Evolutionary conservation across 768 basidiomycete species (phyloP).

Genomic region (Leccinum subgranulosum): DNA sequence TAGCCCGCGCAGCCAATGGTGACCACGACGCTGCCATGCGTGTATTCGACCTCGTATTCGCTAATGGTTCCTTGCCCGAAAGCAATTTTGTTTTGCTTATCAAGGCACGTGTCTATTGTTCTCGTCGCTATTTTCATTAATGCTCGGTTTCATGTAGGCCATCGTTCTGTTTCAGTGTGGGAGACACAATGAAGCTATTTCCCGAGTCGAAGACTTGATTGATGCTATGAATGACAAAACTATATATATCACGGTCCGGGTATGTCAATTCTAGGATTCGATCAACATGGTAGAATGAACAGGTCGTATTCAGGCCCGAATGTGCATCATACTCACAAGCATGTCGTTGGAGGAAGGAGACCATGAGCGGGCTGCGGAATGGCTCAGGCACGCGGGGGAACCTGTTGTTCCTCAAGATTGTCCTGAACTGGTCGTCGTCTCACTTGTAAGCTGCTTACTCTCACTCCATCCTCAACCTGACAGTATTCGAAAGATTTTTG

Average conservation of each 20-base stretch:
- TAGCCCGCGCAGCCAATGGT: background rate
- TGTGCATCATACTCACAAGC: background rate
- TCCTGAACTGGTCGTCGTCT: too few species aligned
- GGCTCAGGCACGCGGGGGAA: too few species aligned
- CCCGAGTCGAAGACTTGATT: slow-evolving; percentile 3
- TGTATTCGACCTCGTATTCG: slow-evolving; percentile 10
- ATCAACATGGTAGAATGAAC: background rate
- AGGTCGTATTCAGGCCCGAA: background rate
- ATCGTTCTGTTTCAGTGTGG: slow-evolving; percentile 6
- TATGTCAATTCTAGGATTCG: background rate
- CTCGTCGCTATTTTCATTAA: accelerated
- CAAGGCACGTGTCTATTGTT: background rate
- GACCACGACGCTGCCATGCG: slow-evolving; percentile 1
- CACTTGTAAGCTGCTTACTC: too few species aligned
- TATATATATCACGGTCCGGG: background rate
- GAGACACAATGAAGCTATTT: background rate
- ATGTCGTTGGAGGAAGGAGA: background rate
- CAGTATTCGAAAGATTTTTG: slow-evolving; percentile 2
- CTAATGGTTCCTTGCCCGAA: background rate
- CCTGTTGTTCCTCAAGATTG: too few species aligned
- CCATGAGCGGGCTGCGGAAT: background rate
- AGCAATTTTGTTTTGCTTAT: slow-evolving; percentile 8
- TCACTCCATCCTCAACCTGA: background rate
- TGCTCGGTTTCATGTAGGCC: background rate
- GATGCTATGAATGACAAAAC: background rate